Evolutionary conservation across 805 yeast species (phyloP), one percentile per base, ranked within the genome.

Genomic region (Wickerhamiella occidentalis): DNA sequence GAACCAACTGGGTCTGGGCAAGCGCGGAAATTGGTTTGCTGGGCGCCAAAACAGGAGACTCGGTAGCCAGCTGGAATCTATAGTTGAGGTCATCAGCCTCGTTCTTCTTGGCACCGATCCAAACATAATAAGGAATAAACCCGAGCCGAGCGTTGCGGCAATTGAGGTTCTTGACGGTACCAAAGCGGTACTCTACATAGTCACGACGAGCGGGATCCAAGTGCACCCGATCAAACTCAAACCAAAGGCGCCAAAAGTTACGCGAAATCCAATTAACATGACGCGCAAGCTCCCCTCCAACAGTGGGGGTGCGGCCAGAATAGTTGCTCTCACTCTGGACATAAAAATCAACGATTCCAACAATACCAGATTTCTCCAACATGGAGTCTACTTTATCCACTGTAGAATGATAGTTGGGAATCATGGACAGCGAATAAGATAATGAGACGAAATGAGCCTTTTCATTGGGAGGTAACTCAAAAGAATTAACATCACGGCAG

Each of bases 171-270:
- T 85, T 84, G 60, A 85, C 66, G 18, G 94, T 85, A 28, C 94
- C 94, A 59, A 84, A 84, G 58, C 76, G 75, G 66, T 85, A 82
- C 64, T 84, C 94, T 58, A 85, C 72, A 65, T 83, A 84, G 59
- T 81, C 86, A 67, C 94, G 77, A 68, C 94, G 77, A 6, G 86
- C 75, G 28, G 87, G 78, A 61, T 84, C 94, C 56, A 84, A 72
- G 58, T 77, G 80, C 2, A 84, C 94, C 50, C 80, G 74, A 64
- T 84, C 94, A 48, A 81, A 80, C 64, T 84, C 94, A 64, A 85
- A 84, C 94, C 94, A 85, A 40, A 80, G 68, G 60, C 87, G 74
- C 94, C 94, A 84, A 62, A 84, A 85, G 26, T 85, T 82, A 61
- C 94, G 72, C 46, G 75, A 71, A 50, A 81, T 53, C 94, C 94